These are phyloP conservation scores for Secale cereale DNA, from an alignment of 176 grass and related monocot genomes.

Conservation along the genomic window DNA sequence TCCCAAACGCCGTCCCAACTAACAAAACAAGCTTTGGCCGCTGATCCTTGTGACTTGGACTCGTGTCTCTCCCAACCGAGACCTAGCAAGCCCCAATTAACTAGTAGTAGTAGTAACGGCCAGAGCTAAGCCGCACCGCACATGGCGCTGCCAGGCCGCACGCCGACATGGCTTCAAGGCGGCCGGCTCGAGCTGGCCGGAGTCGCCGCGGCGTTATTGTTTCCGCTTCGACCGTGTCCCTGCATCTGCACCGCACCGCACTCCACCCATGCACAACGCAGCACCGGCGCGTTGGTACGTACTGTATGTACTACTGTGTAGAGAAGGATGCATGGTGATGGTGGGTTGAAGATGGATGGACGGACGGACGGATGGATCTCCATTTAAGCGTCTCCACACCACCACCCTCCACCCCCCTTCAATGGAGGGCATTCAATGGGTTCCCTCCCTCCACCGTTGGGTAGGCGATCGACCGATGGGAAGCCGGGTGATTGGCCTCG, in stretches of 20 bases:
- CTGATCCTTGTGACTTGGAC: neutral
- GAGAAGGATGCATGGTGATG: neutral
- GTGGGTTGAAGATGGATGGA: neutral
- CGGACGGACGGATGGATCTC: constrained; percentile 9
- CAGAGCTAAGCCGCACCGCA: neutral
- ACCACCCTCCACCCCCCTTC: constrained; percentile 12
- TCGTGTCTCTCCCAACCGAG: neutral
- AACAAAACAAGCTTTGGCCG: neutral
- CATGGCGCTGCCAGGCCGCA: neutral
- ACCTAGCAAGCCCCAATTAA: neutral
- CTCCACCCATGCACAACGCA: neutral
- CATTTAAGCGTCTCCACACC: neutral
- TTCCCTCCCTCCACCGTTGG: constrained; percentile 12
- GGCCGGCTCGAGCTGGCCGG: neutral
- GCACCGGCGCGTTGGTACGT: neutral
- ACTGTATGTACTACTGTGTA: no score
- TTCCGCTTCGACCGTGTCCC: neutral
- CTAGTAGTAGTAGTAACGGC: neutral
- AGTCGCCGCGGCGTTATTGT: neutral
- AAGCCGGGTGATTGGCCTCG: neutral
- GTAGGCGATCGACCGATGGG: neutral
- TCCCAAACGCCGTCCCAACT: neutral
- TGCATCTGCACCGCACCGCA: neutral
- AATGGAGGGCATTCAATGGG: constrained; percentile 58
- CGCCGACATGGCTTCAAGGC: neutral